Conservation (phyloP, 768 basidiomycete species). For the Lactifluus subvellereus region DNA sequence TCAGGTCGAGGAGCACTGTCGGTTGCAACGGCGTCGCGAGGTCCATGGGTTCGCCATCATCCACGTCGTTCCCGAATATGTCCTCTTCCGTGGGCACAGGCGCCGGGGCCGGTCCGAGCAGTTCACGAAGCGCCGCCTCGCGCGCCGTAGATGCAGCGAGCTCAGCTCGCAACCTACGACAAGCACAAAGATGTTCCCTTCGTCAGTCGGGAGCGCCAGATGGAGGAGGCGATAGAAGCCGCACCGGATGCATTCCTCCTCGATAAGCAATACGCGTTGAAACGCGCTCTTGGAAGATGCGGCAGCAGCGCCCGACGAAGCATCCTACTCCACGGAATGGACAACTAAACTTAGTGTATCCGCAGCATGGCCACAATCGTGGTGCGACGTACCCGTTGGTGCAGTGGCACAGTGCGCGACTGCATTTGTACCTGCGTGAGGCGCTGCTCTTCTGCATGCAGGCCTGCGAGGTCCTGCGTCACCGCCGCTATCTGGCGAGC, state of each 20-base stretch:
- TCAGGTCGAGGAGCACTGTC: slow-evolving; percentile 10
- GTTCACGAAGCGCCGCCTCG: slow-evolving; percentile 12
- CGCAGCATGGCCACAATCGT: not conserved
- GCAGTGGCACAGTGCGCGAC: not conserved
- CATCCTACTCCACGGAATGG: not conserved
- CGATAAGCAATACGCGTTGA: slow-evolving; percentile 15
- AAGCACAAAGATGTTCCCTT: not conserved
- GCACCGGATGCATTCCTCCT: slow-evolving; percentile 25
- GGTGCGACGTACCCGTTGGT: slow-evolving; percentile 1
- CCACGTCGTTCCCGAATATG: slow-evolving; percentile 2
- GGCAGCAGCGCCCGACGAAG: not conserved
- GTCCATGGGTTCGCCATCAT: slow-evolving; percentile 22
- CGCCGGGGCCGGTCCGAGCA: not conserved
- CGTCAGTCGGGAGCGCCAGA: not conserved
- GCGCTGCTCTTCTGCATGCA: slow-evolving; percentile 12
- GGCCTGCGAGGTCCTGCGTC: slow-evolving; percentile 4
- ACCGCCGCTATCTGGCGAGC: slow-evolving; percentile 13
- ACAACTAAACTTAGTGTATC: not conserved
- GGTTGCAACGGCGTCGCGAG: slow-evolving; percentile 25
- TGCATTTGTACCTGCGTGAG: not conserved
- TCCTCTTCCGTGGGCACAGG: slow-evolving; percentile 5
- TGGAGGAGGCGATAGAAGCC: not conserved
- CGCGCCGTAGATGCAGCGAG: slow-evolving; percentile 20
- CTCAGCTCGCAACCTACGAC: slow-evolving; percentile 18
- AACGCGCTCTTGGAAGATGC: slow-evolving; percentile 2